These are phyloP conservation scores for Podila clonocystis DNA, from an alignment of 192 early-diverging fungal species.

Conservation along the genomic window DNA sequence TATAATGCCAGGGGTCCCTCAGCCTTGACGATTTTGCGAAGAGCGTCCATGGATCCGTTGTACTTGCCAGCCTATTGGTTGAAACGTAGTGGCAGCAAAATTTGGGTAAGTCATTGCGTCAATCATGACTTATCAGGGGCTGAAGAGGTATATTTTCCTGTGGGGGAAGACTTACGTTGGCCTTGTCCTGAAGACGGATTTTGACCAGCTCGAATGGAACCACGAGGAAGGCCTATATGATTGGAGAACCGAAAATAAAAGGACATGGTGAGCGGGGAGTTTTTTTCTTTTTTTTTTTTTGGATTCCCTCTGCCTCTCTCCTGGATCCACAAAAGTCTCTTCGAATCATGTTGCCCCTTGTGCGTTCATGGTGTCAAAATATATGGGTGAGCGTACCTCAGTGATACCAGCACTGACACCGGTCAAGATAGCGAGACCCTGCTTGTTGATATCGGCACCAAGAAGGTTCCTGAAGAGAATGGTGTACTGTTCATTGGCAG, in stretches of 20 bases:
- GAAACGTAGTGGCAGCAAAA: background rate
- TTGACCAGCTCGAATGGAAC: conserved; percentile 95
- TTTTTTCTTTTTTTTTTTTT: no score
- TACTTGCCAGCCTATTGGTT: conserved; percentile 79
- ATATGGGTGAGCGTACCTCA: conserved; percentile 56
- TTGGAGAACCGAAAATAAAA: background rate
- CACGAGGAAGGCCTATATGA: conserved; percentile 76
- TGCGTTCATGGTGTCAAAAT: no score
- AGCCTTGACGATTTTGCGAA: conserved; percentile 80
- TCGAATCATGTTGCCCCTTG: no score
- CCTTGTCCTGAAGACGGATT: conserved; percentile 94
- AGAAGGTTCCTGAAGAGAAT: conserved; percentile 75
- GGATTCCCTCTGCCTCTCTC: background rate
- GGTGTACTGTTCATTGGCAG: conserved; percentile 90
- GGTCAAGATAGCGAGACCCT: conserved; percentile 81
- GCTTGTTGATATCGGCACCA: conserved; percentile 77
- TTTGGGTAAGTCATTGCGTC: background rate
- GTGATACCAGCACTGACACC: conserved; percentile 93
- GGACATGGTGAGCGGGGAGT: background rate
- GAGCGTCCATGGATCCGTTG: conserved; percentile 80
- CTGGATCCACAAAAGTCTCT: background rate
- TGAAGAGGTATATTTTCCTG: background rate
- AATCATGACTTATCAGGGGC: background rate
- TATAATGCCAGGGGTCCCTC: conserved; percentile 88
- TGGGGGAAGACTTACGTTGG: conserved; percentile 63